Base-by-base conservation (phyloP, 441 rosid genomes). In the Flueggea neowawraea region DNA sequence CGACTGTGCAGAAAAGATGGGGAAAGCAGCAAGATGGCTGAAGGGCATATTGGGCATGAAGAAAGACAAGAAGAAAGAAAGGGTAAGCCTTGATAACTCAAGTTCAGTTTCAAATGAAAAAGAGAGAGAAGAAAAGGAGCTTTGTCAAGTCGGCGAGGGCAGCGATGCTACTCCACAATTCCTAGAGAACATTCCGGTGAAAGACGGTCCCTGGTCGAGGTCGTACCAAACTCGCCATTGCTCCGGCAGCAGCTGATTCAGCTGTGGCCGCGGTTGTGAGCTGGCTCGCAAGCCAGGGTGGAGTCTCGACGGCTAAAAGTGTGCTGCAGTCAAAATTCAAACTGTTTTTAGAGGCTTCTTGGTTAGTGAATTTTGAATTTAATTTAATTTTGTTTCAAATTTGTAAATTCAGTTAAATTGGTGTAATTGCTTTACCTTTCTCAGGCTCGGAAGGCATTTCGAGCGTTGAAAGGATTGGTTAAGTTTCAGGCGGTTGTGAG, bases 181-280 rank as follows among this genome's bases (percentile, higher is more conserved):
- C 60, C 82, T 66, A 9, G 66, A 11, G 5, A 32, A 56, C 44
- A 13, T 44, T 31, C 16, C 59, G 33, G 39, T 39, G 3, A 53
- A 57, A 15, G 91, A 91, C 65, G 57, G 74, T 44, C 70, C 75
- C 28, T 89, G 96, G 99, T 78, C 81, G 50, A 81, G 89, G 75
- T 84, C 88, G 12, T 85, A 76, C 77, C 81, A 94, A 83, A 82
- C 96, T 89, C 72, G 97, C 98, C 16, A 89, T 94, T 55, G 95
- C 96, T 2, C 93, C 90, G 45, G 59, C 59, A 13, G 59, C 59
- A 4, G 59, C 59, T n/a, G 59, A 56, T 31, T 43, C 59, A 3
- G 59, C 59, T 7, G 59, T 56, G 13, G 59, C 59, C 13, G 59
- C 59, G n/a, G 79, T 72, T 0, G 79, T 70, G 11, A 69, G 70